Evolutionary conservation across 2,329 filamentous ascomycete genomes (phyloP).

Genomic region (Fusarium oligoseptatum): DNA sequence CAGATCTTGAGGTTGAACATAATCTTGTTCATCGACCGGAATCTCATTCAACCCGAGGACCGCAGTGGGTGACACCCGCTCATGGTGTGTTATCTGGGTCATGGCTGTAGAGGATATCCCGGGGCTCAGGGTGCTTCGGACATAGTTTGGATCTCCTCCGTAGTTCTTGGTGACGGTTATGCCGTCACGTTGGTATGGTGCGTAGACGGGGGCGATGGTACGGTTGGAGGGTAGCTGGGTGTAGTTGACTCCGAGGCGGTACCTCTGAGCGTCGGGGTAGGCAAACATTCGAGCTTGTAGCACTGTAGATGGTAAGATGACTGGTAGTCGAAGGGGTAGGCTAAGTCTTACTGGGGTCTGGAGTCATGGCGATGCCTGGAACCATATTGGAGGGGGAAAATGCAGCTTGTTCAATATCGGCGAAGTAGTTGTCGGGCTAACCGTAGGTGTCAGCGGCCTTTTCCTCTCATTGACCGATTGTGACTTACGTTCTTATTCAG

Average conservation of each 20-base stretch:
- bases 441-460: too few relatives aligned
- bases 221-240: constrained; percentile 59
- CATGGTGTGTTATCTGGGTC: background rate
- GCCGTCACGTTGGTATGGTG: background rate
- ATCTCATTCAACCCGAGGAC: background rate
- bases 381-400: constrained; percentile 66
- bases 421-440: constrained; percentile 56
- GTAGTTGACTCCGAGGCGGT: constrained; percentile 66
- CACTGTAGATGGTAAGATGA: constrained; percentile 9
- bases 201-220: background rate
- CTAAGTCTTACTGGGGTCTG: constrained; percentile 51
- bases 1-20: background rate
- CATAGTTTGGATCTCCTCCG: background rate
- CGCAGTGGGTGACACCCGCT: background rate
- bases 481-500: constrained; percentile 55
- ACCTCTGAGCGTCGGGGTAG: constrained; percentile 63
- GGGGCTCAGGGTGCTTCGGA: background rate
- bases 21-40: background rate
- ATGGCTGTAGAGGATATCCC: background rate
- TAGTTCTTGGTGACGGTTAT: background rate
- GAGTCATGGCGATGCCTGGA: constrained; percentile 62
- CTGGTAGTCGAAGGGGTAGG: background rate
- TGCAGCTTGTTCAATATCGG: constrained; percentile 64
- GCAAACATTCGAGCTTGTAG: constrained; percentile 64
- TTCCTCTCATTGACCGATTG: too few relatives aligned